These are phyloP conservation scores for Penicillium turbatum DNA, from an alignment of 495 filamentous ascomycete genomes.

Conservation along the genomic window DNA sequence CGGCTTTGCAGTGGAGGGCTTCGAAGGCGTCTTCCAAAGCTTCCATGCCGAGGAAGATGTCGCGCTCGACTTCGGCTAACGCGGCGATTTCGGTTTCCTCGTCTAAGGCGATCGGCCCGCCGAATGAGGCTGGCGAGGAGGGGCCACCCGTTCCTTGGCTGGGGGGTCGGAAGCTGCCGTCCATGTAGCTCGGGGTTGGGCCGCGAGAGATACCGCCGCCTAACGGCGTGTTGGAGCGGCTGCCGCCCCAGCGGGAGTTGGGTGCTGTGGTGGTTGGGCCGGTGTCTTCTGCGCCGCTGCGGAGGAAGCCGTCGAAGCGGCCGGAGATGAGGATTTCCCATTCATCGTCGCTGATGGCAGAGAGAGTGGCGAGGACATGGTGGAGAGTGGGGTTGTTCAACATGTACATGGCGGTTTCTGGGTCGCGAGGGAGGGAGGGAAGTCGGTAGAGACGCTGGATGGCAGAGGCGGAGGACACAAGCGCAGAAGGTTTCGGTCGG, in stretches of 20 bases:
- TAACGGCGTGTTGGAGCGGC: constrained; percentile 44
- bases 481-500: constrained; percentile 59
- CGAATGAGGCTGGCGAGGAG: constrained; percentile 40
- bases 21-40: constrained; percentile 94
- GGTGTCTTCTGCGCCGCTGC: constrained; percentile 78
- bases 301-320: constrained; percentile 94
- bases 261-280: constrained; percentile 25
- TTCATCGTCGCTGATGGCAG: constrained; percentile 78
- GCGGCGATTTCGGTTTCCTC: constrained; percentile 91
- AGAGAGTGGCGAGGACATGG: constrained; percentile 80
- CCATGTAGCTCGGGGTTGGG: constrained; percentile 38
- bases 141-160: constrained; percentile 37
- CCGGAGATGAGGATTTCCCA: constrained; percentile 97
- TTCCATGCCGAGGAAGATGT: constrained; percentile 92
- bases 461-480: constrained; percentile 66
- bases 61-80: constrained; percentile 84
- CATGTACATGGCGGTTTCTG: constrained; percentile 83
- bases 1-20: constrained; percentile 78
- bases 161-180: constrained; percentile 32
- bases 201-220: constrained; percentile 39
- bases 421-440: constrained; percentile 64
- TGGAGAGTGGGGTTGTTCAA: constrained; percentile 78
- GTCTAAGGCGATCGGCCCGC: constrained; percentile 75
- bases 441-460: constrained; percentile 84
- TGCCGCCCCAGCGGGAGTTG: constrained; percentile 30